A percentile compares a stretch with the other conserved stretches of the same genome.
These are phyloP conservation scores for Mycena indigotica DNA, from an alignment of 768 basidiomycete species.

Conservation along the genomic window DNA sequence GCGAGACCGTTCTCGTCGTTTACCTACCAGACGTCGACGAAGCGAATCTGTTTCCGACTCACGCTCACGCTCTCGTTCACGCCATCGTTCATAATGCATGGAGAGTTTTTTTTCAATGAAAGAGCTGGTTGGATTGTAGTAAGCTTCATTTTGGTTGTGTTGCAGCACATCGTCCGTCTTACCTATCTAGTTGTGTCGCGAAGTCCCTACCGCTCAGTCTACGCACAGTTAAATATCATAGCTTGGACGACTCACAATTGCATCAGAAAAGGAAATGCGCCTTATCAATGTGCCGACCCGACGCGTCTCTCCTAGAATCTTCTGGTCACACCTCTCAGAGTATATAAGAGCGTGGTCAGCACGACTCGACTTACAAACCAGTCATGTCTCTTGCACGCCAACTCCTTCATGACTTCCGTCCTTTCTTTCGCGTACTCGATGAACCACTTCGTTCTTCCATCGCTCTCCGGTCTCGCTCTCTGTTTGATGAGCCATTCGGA, in stretches of 20 bases:
- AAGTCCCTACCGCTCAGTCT: too few species aligned
- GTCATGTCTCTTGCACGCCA: slow-evolving; percentile 69
- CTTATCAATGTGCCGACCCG: not conserved
- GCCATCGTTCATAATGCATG: not conserved
- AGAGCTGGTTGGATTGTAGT: not conserved
- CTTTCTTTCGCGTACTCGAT: slow-evolving; percentile 75
- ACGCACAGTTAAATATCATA: too few species aligned
- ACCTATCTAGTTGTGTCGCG: too few species aligned
- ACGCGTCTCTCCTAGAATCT: not conserved
- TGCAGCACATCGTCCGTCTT: too few species aligned
- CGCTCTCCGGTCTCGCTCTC: slow-evolving; percentile 35
- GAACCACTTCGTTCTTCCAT: slow-evolving; percentile 56
- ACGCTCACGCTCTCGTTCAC: not conserved
- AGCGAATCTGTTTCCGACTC: slow-evolving; percentile 29
- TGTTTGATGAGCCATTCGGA: slow-evolving; percentile 53
- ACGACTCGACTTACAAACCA: slow-evolving; percentile 2
- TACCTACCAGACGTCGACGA: slow-evolving; percentile 29
- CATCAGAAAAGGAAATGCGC: not conserved
- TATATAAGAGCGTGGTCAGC: not conserved
- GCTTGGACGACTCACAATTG: too few species aligned
- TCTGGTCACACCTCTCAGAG: not conserved
- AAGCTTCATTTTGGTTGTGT: too few species aligned
- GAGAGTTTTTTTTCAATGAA: not conserved
- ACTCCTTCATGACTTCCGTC: slow-evolving; percentile 69
- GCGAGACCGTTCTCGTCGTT: slow-evolving; percentile 42